Base-by-base conservation (phyloP, 441 rosid genomes). In the Rhodomyrtus psidioides region DNA sequence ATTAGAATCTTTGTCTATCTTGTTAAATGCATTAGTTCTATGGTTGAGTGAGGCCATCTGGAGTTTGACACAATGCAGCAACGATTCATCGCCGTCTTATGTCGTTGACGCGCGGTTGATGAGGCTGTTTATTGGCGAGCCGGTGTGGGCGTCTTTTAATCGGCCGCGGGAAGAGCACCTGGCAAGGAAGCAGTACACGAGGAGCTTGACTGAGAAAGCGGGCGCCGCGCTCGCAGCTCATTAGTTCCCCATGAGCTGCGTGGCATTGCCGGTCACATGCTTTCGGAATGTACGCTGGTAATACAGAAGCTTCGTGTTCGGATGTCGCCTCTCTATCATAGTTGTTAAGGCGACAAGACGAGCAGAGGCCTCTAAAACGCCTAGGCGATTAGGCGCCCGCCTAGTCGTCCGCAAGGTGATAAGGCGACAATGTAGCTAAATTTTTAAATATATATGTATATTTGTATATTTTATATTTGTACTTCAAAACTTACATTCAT, bases 111-210 rank as follows among this genome's bases (percentile, higher is more conserved):
- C 53, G 90, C 90, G 95, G 98, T 87, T 96, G 89, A 94, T 96
- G 96, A 92, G 98, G 90, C 88, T 96, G 89, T 94, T 96, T 24
- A 92, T 95, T 17, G 98, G 97, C 81, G 97, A 94, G 89, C 99
- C 98, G 15, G 93, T 95, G 8, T 95, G 98, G 97, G 91, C 94
- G 46, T 88, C 97, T 7, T 90, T 89, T 83, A 95, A 96, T 88
- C 95, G 96, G 81, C 99, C 98, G 5, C 97, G 95, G 76, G 98
- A 96, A 82, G 93, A 92, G n/a, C 94, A 95, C 87, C 97, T 95
- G 24, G 95, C 94, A 57, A 94, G 97, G 91, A 91, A 91, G 89
- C 92, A 88, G 82, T 96, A 95, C 85, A 53, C 90, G 49, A 90
- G 91, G 85, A 85, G 88, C 86, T 65, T 94, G 70, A 87, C 89